These are phyloP conservation scores for Globisporangium cylindrosporum DNA, from an alignment of 352 stramenopile species.

Conservation along the genomic window DNA sequence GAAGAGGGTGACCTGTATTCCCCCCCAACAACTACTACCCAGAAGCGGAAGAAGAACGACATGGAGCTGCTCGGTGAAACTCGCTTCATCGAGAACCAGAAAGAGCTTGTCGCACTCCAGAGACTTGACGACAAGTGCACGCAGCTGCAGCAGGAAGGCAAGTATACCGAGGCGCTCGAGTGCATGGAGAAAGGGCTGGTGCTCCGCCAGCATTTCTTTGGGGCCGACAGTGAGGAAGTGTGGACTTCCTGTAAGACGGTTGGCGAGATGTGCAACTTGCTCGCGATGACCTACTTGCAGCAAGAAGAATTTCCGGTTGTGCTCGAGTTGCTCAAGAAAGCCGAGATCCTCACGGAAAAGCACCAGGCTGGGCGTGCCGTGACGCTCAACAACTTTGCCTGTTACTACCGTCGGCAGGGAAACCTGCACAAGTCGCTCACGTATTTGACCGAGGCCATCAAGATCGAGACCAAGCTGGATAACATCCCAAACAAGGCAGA, in stretches of 20 bases:
- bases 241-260: constrained; percentile 89
- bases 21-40: neutral
- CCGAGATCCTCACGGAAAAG: constrained; percentile 91
- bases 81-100: constrained; percentile 63
- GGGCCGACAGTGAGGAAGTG: constrained; percentile 88
- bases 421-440: constrained; percentile 90
- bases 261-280: constrained; percentile 94
- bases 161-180: constrained; percentile 92
- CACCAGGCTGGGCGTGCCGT: constrained; percentile 81
- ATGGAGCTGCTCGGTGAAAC: constrained; percentile 33
- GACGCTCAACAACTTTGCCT: constrained; percentile 95
- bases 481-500: constrained; percentile 90
- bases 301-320: constrained; percentile 92
- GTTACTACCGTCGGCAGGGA: constrained; percentile 89
- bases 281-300: constrained; percentile 95
- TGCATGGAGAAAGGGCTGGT: constrained; percentile 94
- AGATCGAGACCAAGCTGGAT: constrained; percentile 87
- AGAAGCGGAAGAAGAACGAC: constrained; percentile 16
- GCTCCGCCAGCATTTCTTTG: constrained; percentile 92
- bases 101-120: constrained; percentile 88
- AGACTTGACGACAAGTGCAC: constrained; percentile 89
- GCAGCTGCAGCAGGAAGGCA: constrained; percentile 88
- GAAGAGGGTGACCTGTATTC: neutral
- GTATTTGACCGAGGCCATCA: constrained; percentile 91
- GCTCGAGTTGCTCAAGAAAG: constrained; percentile 92